Base-by-base conservation (phyloP, 768 basidiomycete species). In the Auricularia sp. region DNA sequence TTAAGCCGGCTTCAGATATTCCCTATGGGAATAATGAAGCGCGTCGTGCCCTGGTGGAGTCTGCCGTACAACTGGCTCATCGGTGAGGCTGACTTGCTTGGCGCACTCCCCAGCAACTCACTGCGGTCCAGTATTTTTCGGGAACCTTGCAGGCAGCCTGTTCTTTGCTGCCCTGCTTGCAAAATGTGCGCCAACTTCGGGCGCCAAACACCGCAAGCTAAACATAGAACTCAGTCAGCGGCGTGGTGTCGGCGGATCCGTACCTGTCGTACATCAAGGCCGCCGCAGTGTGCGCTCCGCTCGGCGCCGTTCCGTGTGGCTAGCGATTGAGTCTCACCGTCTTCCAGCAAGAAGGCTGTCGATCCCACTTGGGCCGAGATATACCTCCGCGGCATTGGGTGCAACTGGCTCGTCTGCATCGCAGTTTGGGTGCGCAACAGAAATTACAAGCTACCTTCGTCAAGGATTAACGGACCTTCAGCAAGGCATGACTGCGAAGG, bases 381-480 rank as follows among this genome's bases (percentile, higher is more conserved):
- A 43, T 84, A 90, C 74, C 73, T 90, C 21, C 78, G 87, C 16
- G 88, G 87, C 0, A 87, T 90, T 67, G 88, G 82, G 5, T 90
- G 88, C 67, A 90, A 90, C 68, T 90, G 87, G 87, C 78, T 90
- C 1, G 88, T 90, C 43, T 87, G 80, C 66, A 74, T 88, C 4
- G 88, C 87, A 1, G 77, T 90, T 64, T 90, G 88, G 87, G 88
- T 87, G 64, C 35, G 86, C 29, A 29, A 29, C 29, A 29, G 29
- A 29, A 29, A 29, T 29, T 29, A 29, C 29, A 29, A 29, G 2
- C 29, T 29, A 29, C 29, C 29, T 29, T 29, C 29, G 29, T 29
- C 29, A 29, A 29, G 29, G 29, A 29, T 53, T 12, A 10, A 23
- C 21, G 53, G 3, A 21, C 65, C 62, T 67, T 44, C 71, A 90